Base-by-base conservation (phyloP, 2,329 filamentous ascomycete genomes). In the Paradendryphiella salina region DNA sequence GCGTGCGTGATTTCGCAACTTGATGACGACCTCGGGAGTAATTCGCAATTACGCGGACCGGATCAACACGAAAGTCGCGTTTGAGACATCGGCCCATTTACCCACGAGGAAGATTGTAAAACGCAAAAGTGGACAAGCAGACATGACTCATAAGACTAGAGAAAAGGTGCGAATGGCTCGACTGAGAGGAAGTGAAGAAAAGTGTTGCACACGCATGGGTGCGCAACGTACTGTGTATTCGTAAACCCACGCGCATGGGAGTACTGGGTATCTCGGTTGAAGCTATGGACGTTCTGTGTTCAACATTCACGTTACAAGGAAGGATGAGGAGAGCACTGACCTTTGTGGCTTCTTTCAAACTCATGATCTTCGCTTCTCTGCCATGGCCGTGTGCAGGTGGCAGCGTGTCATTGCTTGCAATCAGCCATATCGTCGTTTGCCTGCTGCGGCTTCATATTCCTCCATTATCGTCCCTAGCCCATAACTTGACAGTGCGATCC, bases 401-500 rank as follows among this genome's bases (percentile, higher is more conserved):
- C 18, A 26, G 32, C 34, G 14, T 38, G 21, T 15, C 34, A 17
- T 49, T 15, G 11, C 17, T 15, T 31, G 35, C 23, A 13, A 26
- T 40, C 23, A 28, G 36, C 28, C 17, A 40, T 52, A 18, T 46
- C 23, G 32, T 43, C 14, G 15, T 37, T 37, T 23, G 8, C 15
- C 17, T 38, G 15, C 17, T 38, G 29, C 41, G 32, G 7, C 26
- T 47, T 71, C 64, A 72, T 57, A 72, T 64, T 32, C 69, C 69
- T 49, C 63, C 52, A 31, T 70, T 64, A 46, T 73, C 69, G 59
- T 96, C 93, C 58, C 91, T 84, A 4, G 90, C 90, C 94, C 94
- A 99, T 2, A 99, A 79, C 78, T 99, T 99, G 42, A 97, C 89
- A 1, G 93, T 97, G 46, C 92, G 83, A 74, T 99, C 94, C 69